Base-by-base conservation (phyloP, 176 grass and related monocot genomes). In the Eragrostis nindensis region DNA sequence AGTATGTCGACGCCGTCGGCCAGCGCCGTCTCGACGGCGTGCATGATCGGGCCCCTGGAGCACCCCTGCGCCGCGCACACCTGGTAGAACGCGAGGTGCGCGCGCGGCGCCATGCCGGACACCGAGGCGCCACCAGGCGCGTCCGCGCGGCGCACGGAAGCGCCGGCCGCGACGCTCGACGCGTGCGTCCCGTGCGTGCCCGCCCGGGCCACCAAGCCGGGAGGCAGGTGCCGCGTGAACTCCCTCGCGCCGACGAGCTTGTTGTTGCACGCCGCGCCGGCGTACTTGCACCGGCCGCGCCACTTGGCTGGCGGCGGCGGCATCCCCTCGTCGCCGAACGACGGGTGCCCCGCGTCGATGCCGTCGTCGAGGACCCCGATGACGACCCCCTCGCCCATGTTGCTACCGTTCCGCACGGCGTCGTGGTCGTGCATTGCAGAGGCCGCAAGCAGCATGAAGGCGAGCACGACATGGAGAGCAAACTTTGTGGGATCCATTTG, bases 231-330 rank as follows among this genome's bases (percentile, higher is more conserved):
- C 69, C 8, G 78, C 39, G 36, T 80, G 80, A 97, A 91, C 13
- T 84, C 85, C 65, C 85, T 74, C 3, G 94, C 94, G 30, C 91
- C 94, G 66, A 97, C 82, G 84, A 94, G 82, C 84, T 97, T 97
- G 68, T 90, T 92, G 72, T 92, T 97, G 85, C 94, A 97, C 32
- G 70, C 44, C 9, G 84, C 59, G 57, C 45, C 81, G 19, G 59
- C 59, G 55, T 71, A 22, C 68, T 85, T 45, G 25, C 87, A 89
- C 27, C 26, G 49, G 55, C 87, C 77, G 5, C 66, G 73, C 84
- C 80, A 91, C n/a, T 45, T 79, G 46, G 66, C 24, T 1, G 86
- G 86, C 15, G 80, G 86, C 45, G 62, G 47, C 3, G 87, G 85
- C 82, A 97, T 90, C 27, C 80, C 94, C 2, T 77, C 59, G 42